Evolutionary conservation across 2,329 filamentous ascomycete species (phyloP).

Genomic region (Podosphaera leucotricha): DNA sequence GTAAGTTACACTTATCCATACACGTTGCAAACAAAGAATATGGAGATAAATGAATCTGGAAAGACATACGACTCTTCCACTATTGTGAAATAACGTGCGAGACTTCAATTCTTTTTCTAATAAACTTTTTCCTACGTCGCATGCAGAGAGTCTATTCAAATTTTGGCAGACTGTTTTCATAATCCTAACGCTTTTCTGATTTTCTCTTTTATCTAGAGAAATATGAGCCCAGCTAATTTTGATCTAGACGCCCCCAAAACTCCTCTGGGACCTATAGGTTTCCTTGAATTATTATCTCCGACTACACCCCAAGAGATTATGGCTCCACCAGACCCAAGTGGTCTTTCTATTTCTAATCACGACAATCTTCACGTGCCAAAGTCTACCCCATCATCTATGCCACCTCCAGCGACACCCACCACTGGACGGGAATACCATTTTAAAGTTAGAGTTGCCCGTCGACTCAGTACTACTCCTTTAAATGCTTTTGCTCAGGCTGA

Average conservation of each 20-base stretch:
- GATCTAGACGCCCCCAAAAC: conserved; percentile 30
- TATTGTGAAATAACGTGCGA: too few relatives aligned
- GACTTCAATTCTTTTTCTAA: too few relatives aligned
- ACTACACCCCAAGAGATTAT: conserved; percentile 58
- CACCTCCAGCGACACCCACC: conserved; percentile 67
- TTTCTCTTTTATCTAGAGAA: too few relatives aligned
- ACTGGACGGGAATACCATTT: conserved; percentile 28
- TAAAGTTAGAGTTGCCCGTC: conserved; percentile 28
- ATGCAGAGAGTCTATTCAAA: too few relatives aligned
- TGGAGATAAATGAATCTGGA: background rate
- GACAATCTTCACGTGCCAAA: conserved; percentile 14
- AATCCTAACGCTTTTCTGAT: too few relatives aligned
- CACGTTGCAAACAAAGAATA: conserved; percentile 1
- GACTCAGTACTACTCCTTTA: conserved; percentile 43
- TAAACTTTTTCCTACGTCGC: too few relatives aligned
- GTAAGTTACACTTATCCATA: conserved; percentile 16
- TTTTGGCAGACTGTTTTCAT: too few relatives aligned
- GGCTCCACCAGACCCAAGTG: conserved; percentile 57
- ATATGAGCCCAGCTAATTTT: conserved; percentile 28
- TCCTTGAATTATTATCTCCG: conserved; percentile 29
- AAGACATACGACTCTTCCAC: too few relatives aligned
- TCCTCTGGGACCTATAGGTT: conserved; percentile 32
- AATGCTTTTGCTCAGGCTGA: conserved; percentile 47
- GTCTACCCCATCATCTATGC: conserved; percentile 19
- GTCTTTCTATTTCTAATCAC: conserved; percentile 54